Percentiles rank a stretch among this genome's conserved stretches.
Evolutionary conservation across 2,329 filamentous ascomycete species (phyloP).

Genomic region (Coniella lustricola): DNA sequence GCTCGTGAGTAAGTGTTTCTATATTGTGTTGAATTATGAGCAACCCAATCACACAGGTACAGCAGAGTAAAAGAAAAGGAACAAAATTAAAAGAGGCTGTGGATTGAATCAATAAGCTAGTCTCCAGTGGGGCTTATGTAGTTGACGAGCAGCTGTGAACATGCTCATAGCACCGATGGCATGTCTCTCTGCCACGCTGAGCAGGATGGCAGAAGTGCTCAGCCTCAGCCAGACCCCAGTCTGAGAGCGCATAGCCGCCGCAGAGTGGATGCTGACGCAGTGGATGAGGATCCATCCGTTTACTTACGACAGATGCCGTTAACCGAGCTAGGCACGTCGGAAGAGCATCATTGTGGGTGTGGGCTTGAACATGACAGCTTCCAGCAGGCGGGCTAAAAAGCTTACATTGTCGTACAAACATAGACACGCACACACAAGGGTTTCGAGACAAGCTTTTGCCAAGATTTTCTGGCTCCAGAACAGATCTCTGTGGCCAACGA

Average conservation of each 20-base stretch:
- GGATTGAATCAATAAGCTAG: no score
- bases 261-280: conserved; percentile 1
- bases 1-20: no score
- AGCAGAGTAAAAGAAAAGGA: no score
- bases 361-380: not conserved
- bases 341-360: no score
- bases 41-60: no score
- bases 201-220: not conserved
- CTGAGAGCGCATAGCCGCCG: not conserved
- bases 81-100: no score
- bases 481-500: conserved; percentile 2
- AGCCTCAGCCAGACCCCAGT: not conserved
- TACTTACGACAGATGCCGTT: not conserved
- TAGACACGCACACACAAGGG: conserved; percentile 5
- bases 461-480: conserved; percentile 15
- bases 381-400: not conserved
- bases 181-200: no score
- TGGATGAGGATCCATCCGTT: not conserved
- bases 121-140: no score
- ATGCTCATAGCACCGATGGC: no score
- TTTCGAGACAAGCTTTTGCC: conserved; percentile 17
- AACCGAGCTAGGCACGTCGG: no score
- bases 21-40: no score
- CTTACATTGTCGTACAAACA: not conserved
- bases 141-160: no score